Conservation (phyloP, 495 filamentous ascomycete genomes). For the Astrothelium subdiscretum region DNA sequence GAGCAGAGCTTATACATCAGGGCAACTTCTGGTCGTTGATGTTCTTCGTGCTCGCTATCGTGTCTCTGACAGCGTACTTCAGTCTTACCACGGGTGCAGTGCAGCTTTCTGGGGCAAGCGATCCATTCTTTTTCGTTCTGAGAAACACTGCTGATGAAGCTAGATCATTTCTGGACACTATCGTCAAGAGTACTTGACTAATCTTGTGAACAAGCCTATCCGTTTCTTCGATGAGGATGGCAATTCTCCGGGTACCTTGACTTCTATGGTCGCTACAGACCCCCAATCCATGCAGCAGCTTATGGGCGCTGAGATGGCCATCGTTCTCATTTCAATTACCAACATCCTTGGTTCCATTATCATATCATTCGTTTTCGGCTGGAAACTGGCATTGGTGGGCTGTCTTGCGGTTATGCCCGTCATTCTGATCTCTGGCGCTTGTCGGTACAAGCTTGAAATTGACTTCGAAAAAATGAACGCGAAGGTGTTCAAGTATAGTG, state of each 20-base stretch:
- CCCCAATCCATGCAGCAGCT: slow-evolving; percentile 29
- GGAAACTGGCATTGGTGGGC: slow-evolving; percentile 26
- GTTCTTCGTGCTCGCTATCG: slow-evolving; percentile 35
- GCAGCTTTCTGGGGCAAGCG: slow-evolving; percentile 1
- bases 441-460: slow-evolving; percentile 29
- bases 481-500: slow-evolving; percentile 21
- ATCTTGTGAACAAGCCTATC: slow-evolving; percentile 1
- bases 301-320: slow-evolving; percentile 22
- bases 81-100: slow-evolving; percentile 1
- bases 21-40: slow-evolving; percentile 23
- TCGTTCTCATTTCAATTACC: slow-evolving; percentile 22
- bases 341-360: slow-evolving; percentile 22
- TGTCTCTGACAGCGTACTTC: slow-evolving; percentile 28
- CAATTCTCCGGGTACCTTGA: slow-evolving; percentile 52
- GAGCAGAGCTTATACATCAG: slow-evolving; percentile 5
- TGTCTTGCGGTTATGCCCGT: slow-evolving; percentile 24
- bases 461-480: slow-evolving; percentile 3
- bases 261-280: slow-evolving; percentile 44
- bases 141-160: slow-evolving; percentile 1
- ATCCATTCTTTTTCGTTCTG: slow-evolving; percentile 3
- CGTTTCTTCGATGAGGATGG: slow-evolving; percentile 51
- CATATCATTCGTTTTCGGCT: slow-evolving; percentile 21
- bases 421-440: slow-evolving; percentile 13
- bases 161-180: slow-evolving; percentile 3
- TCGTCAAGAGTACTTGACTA: slow-evolving; percentile 2